Evolutionary conservation across 805 yeast species (phyloP).

Genomic region (Saccharomyces mikatae): DNA sequence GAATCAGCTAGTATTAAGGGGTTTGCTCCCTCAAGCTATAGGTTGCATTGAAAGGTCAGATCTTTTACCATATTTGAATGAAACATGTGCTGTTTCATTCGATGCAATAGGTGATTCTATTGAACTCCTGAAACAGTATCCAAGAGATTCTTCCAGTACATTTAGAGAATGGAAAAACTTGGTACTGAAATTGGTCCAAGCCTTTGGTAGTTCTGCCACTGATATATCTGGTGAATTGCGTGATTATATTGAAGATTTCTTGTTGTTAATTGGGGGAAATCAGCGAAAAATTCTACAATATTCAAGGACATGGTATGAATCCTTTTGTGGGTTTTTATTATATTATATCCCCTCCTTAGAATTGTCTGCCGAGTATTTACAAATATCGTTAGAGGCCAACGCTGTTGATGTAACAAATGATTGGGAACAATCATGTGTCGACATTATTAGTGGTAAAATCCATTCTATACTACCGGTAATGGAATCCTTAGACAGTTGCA

Average conservation of each 20-base stretch:
- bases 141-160: conserved; percentile 24
- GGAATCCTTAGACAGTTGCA: conserved; percentile 52
- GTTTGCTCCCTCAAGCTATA: conserved; percentile 49
- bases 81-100: conserved; percentile 16
- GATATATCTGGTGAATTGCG: conserved; percentile 21
- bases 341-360: conserved; percentile 51
- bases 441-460: conserved; percentile 48
- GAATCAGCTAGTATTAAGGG: conserved; percentile 51
- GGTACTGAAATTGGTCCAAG: conserved; percentile 22
- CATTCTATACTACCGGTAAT: conserved; percentile 50
- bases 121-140: conserved; percentile 31
- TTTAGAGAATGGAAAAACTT: conserved; percentile 35
- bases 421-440: conserved; percentile 51
- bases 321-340: conserved; percentile 45
- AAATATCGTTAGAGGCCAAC: conserved; percentile 28
- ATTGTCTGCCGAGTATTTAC: conserved; percentile 35
- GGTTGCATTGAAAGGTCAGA: conserved; percentile 26
- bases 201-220: conserved; percentile 20
- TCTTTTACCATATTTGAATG: conserved; percentile 12
- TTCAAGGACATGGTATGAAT: conserved; percentile 63
- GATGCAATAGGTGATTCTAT: conserved; percentile 30
- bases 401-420: conserved; percentile 34
- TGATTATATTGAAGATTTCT: conserved; percentile 26
- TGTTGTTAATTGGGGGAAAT: conserved; percentile 33
- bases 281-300: conserved; percentile 40